Percentiles rank a stretch among this genome's conserved stretches.
These are phyloP conservation scores for Epicoccum nigrum DNA, from an alignment of 2,329 filamentous ascomycete species.

Conservation along the genomic window DNA sequence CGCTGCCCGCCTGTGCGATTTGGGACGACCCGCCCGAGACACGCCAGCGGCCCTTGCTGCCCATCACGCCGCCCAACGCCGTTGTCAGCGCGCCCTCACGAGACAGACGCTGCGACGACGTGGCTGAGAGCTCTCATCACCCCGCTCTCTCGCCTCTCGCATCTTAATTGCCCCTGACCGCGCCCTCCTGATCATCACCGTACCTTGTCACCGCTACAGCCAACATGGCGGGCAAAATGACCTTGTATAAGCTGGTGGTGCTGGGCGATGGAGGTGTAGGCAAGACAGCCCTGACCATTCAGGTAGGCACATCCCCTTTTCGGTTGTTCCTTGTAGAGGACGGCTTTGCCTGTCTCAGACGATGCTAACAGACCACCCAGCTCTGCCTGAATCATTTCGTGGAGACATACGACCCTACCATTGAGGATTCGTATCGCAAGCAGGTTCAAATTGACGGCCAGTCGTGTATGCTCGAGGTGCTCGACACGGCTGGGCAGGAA, in stretches of 20 bases:
- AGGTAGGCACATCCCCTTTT: constrained; percentile 68
- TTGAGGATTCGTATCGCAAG: constrained; percentile 72
- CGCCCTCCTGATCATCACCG: not conserved
- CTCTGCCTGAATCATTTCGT: constrained; percentile 98
- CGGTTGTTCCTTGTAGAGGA: too few species aligned
- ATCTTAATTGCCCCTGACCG: constrained; percentile 10
- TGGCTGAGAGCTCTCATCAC: constrained; percentile 22
- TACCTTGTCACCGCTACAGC: constrained; percentile 10
- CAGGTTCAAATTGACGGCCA: constrained; percentile 87
- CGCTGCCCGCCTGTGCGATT: constrained; percentile 24
- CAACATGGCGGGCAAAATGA: constrained; percentile 88
- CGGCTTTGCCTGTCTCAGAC: not conserved
- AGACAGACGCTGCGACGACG: constrained; percentile 26
- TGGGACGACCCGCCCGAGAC: constrained; percentile 25
- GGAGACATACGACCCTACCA: constrained; percentile 79
- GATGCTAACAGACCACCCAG: constrained; percentile 54
- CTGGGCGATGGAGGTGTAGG: constrained; percentile 92
- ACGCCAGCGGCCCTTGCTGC: constrained; percentile 22
- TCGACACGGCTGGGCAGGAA: constrained; percentile 97
- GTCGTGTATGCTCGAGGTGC: constrained; percentile 95
- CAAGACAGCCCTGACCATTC: constrained; percentile 92
- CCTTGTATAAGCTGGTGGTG: constrained; percentile 94
- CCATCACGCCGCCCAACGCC: constrained; percentile 24
- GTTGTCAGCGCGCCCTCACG: constrained; percentile 24
- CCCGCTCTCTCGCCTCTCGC: constrained; percentile 3